Evolutionary conservation across 2,329 filamentous ascomycete species (phyloP).

Genomic region (Tolypocladium guangdongense): DNA sequence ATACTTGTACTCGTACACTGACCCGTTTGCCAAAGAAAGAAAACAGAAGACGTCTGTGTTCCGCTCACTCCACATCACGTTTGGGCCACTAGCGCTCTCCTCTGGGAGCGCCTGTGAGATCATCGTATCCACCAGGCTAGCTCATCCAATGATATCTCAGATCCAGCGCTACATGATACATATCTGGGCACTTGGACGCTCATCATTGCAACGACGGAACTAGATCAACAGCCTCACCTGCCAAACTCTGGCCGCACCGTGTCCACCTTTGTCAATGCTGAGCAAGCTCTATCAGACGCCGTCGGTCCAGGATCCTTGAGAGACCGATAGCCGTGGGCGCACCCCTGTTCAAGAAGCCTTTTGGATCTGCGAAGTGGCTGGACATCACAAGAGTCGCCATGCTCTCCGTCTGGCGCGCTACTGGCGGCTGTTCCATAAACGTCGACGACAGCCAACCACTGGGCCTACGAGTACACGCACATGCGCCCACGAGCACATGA

Average conservation of each 20-base stretch:
- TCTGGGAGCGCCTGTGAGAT: neutral
- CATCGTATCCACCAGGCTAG: neutral
- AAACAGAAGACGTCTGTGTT: neutral
- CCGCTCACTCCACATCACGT: neutral
- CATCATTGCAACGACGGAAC: neutral
- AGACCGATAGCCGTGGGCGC: neutral
- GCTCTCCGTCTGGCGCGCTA: constrained; percentile 13
- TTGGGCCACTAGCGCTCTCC: neutral
- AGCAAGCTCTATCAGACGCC: neutral
- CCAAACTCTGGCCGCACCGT: no score
- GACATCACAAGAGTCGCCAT: neutral
- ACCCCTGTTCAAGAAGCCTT: neutral
- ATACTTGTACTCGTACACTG: no score
- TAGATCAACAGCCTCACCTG: no score
- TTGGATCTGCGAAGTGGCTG: constrained; percentile 2
- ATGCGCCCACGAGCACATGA: constrained; percentile 7
- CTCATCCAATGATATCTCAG: neutral
- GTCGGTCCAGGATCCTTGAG: neutral
- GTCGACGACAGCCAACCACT: constrained; percentile 11
- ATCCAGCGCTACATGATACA: neutral
- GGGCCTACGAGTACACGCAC: constrained; percentile 5
- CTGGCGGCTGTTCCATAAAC: constrained; percentile 23
- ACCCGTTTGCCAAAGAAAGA: neutral
- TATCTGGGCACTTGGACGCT: neutral
- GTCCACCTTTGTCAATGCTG: neutral